A percentile compares a stretch with the other conserved stretches of the same genome.
Conservation (phyloP, 2,329 filamentous ascomycete genomes). For the Hymenoscyphus linearis region DNA sequence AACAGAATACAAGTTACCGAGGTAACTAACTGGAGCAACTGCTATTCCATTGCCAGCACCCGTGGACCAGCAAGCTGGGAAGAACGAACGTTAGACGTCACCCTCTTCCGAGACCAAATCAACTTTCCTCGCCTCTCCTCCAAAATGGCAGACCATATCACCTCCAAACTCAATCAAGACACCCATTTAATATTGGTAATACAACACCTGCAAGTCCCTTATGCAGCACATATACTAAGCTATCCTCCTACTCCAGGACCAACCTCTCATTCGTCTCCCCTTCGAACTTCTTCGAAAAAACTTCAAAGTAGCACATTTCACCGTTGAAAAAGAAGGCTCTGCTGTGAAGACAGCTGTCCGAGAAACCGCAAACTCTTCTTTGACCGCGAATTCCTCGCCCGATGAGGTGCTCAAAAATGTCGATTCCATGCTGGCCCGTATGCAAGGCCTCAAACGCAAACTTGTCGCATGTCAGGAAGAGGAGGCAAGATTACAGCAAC, state of each 20-base stretch:
- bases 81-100: background rate
- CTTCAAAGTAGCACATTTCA: conserved; percentile 78
- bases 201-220: conserved; percentile 9
- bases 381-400: conserved; percentile 53
- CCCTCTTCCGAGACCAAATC: background rate
- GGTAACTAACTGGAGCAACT: background rate
- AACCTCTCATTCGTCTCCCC: conserved; percentile 87
- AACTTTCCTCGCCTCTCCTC: background rate
- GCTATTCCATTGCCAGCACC: background rate
- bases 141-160: conserved; percentile 54
- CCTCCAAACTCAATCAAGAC: conserved; percentile 66
- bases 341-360: conserved; percentile 56
- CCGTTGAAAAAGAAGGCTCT: conserved; percentile 66
- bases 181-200: conserved; percentile 68
- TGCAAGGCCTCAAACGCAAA: conserved; percentile 85
- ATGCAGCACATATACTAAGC: conserved; percentile 11
- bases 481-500: conserved; percentile 69
- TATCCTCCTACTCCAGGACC: conserved; percentile 57
- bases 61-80: background rate
- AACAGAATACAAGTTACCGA: background rate
- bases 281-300: conserved; percentile 91
- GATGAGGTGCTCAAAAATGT: conserved; percentile 73
- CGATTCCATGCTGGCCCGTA: conserved; percentile 77
- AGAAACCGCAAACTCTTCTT: conserved; percentile 45
- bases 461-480: conserved; percentile 72